phyloP scores from a whole-genome alignment of 2,329 filamentous ascomycete species.

The Trichophyton verrucosum region DNA sequence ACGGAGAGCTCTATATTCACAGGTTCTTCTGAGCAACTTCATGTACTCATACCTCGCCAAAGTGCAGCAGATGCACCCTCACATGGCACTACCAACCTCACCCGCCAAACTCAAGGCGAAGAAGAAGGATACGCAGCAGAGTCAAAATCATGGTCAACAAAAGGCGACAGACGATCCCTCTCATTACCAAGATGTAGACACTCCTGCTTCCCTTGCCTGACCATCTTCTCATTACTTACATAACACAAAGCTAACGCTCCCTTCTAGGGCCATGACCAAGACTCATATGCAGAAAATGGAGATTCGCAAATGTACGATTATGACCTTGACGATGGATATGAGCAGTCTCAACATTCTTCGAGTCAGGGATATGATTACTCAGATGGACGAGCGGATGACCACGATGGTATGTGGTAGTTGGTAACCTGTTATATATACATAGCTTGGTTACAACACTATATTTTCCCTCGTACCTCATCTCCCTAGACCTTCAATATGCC shows the following conservation, averaged over 20 bases:
- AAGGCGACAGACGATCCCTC: slow-evolving; percentile 30
- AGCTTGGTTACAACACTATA: not conserved
- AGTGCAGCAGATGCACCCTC: slow-evolving; percentile 96
- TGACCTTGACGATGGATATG: slow-evolving; percentile 32
- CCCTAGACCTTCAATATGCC: not conserved
- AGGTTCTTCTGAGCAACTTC: slow-evolving; percentile 94
- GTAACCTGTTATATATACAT: not conserved
- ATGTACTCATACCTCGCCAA: slow-evolving; percentile 99
- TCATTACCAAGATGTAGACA: slow-evolving; percentile 32
- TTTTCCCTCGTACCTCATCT: not conserved
- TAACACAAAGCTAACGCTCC: not conserved
- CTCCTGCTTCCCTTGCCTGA: not conserved
- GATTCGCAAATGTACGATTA: slow-evolving; percentile 43
- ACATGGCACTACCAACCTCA: slow-evolving; percentile 79
- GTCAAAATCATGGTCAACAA: slow-evolving; percentile 19
- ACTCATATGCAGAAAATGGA: slow-evolving; percentile 33
- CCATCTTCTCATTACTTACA: not conserved
- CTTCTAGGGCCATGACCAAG: slow-evolving; percentile 18
- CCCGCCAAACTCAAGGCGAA: slow-evolving; percentile 50
- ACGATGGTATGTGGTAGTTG: slow-evolving; percentile 37
- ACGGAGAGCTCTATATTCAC: slow-evolving; percentile 76
- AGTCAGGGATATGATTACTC: slow-evolving; percentile 32
- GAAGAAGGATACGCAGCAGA: slow-evolving; percentile 21
- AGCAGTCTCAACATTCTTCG: slow-evolving; percentile 25
- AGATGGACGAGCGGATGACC: slow-evolving; percentile 23